phyloP scores from a whole-genome alignment of 2,329 filamentous ascomycete species.

The Verticillium tricorpus region DNA sequence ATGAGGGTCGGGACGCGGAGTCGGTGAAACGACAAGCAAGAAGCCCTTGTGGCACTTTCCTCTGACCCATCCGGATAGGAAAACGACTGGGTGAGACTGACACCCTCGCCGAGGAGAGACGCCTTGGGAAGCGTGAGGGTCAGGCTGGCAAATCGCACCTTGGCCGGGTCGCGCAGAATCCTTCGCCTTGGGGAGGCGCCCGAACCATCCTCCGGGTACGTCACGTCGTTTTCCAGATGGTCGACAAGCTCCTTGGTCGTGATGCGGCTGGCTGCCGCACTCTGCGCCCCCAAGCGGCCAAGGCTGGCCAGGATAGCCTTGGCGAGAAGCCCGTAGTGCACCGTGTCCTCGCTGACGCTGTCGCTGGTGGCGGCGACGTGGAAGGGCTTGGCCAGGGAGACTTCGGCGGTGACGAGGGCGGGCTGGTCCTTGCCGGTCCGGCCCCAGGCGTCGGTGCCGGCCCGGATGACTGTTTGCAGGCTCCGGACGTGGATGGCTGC shows the following conservation, averaged over 20 bases:
- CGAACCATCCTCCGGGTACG: background rate
- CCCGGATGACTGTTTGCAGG: constrained; percentile 51
- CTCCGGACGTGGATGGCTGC: constrained; percentile 58
- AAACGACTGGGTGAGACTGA: constrained; percentile 36
- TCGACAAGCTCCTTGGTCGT: background rate
- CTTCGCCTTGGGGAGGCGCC: background rate
- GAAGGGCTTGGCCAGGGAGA: constrained; percentile 54
- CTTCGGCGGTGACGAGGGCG: constrained; percentile 52
- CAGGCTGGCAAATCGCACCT: constrained; percentile 44
- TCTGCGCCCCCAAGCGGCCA: constrained; percentile 30
- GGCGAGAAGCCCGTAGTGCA: constrained; percentile 69
- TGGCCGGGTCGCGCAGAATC: constrained; percentile 13
- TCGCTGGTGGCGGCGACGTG: constrained; percentile 54
- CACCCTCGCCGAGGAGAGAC: constrained; percentile 58
- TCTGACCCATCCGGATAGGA: constrained; percentile 2
- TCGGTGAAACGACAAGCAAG: constrained; percentile 45
- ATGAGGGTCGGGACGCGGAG: constrained; percentile 64
- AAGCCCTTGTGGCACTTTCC: background rate
- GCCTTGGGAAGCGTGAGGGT: constrained; percentile 62
- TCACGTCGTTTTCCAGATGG: constrained; percentile 2
- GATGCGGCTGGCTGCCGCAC: background rate
- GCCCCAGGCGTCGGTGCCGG: constrained; percentile 66
- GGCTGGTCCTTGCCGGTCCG: constrained; percentile 56
- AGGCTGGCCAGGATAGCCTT: constrained; percentile 50
- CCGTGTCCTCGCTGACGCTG: constrained; percentile 61